Base-by-base conservation (phyloP, 2,329 filamentous ascomycete genomes). In the Ophiostoma tasmaniense region DNA sequence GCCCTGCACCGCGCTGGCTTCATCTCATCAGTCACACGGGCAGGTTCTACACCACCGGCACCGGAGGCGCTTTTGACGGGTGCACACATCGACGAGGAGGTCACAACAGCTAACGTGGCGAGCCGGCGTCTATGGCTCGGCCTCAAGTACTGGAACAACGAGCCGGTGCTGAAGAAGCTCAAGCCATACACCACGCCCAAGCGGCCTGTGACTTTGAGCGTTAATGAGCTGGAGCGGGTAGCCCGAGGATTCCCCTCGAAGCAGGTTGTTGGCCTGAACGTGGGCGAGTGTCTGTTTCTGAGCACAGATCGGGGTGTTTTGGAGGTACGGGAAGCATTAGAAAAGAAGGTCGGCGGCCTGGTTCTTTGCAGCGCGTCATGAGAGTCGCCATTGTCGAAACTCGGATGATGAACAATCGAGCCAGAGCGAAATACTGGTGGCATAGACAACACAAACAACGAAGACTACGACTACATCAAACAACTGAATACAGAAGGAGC, bases 121-220 rank as follows among this genome's bases (percentile, higher is more conserved):
- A 84, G 82, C 52, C 85, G 91, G 76, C 84, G 93, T 71, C 81
- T 97, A 73, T 97, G 93, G 93, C 80, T 97, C 14, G 92, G 92
- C 0, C 81, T 97, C 75, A 97, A 97, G 81, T 97, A 97, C 84
- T 91, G 87, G 86, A 88, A 93, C 73, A 90, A 90, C 76, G 83
- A 89, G 78, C 92, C 93, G 6, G 92, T 97, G 28, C 80, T 97
- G 73, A 83, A 82, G 71, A 84, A 86, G 72, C 84, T 94, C 75
- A 78, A 79, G 66, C 78, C 90, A 76, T 82, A 96, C 71, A 90
- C 86, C 75, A 94, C 89, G 78, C 90, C 92, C 11, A 93, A 86
- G 75, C 84, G 92, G 73, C 79, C 87, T 74, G 85, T 96, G 76
- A 90, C 84, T 74, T 82, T 92, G 71, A 83, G 87, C 66, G 82